These are phyloP conservation scores for Rhododendron vialii DNA, from an alignment of 148 eudicot genomes.

Conservation along the genomic window DNA sequence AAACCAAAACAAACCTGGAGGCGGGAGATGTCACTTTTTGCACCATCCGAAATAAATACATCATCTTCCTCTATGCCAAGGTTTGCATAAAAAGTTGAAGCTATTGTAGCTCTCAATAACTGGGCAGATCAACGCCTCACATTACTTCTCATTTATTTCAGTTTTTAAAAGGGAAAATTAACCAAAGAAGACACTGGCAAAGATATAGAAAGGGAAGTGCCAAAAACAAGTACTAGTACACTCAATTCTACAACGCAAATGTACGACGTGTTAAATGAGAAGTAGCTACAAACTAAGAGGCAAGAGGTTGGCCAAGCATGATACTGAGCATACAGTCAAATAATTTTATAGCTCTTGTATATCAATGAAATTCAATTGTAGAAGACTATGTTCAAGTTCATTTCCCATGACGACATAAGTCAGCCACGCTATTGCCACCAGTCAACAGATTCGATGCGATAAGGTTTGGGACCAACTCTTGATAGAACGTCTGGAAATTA, in stretches of 20 bases:
- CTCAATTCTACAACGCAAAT: background rate
- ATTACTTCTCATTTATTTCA: background rate
- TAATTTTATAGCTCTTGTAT: background rate
- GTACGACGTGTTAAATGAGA: background rate
- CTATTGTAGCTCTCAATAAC: conserved; percentile 66
- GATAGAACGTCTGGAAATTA: too few species aligned
- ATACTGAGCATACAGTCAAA: background rate
- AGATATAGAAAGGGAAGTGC: background rate
- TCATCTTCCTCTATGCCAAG: conserved; percentile 39
- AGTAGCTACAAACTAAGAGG: background rate
- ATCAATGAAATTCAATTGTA: background rate
- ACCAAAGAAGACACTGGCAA: background rate
- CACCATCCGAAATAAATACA: conserved; percentile 80
- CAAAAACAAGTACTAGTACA: background rate
- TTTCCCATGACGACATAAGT: background rate
- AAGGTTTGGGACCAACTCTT: background rate
- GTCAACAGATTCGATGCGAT: background rate
- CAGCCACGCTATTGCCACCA: background rate
- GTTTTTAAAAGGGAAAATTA: background rate
- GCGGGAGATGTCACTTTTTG: conserved; percentile 82
- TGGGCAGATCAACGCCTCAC: conserved; percentile 16
- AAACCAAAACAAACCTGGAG: conserved; percentile 54
- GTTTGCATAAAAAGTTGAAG: conserved; percentile 46
- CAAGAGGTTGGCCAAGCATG: too few species aligned
- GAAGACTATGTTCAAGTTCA: background rate